Percentiles rank a stretch among this genome's conserved stretches.
These are phyloP conservation scores for Penicillium lividum DNA, from an alignment of 495 filamentous ascomycete genomes.

Conservation along the genomic window DNA sequence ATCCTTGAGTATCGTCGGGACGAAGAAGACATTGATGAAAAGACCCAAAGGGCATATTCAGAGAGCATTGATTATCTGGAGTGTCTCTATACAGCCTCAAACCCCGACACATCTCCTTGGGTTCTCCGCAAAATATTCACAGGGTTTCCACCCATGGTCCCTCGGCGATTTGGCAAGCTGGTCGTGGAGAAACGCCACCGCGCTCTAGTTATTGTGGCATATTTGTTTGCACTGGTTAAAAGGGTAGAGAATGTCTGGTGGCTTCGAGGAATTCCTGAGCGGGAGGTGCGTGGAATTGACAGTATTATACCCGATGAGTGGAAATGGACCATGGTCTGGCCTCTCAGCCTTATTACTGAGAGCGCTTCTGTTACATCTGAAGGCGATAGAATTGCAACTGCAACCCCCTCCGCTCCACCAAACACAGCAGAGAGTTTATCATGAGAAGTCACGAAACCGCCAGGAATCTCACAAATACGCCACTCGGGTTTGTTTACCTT, in stretches of 20 bases:
- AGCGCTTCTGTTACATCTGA: background rate
- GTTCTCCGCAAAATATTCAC: constrained; percentile 33
- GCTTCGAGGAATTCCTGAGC: constrained; percentile 38
- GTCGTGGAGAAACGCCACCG: constrained; percentile 35
- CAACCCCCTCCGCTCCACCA: background rate
- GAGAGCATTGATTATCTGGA: constrained; percentile 36
- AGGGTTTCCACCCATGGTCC: constrained; percentile 39
- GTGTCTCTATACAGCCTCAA: constrained; percentile 28
- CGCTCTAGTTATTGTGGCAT: constrained; percentile 35
- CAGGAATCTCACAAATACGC: background rate
- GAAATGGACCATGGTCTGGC: constrained; percentile 41
- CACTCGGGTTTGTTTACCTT: background rate
- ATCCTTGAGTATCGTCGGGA: constrained; percentile 18
- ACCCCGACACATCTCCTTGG: constrained; percentile 20
- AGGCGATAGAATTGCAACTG: background rate
- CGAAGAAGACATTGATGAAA: constrained; percentile 21
- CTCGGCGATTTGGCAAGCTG: constrained; percentile 32
- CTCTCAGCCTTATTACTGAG: constrained; percentile 22
- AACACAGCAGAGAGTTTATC: background rate
- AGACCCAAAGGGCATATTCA: constrained; percentile 35
- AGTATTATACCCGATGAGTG: constrained; percentile 35
- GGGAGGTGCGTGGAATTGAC: constrained; percentile 41
- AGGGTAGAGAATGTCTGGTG: constrained; percentile 40
- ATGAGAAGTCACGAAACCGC: background rate
- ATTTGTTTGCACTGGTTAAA: constrained; percentile 39